Evolutionary conservation across 2,329 filamentous ascomycete species (phyloP), one percentile per base, ranked within the genome.

Genomic region (Ophidiomyces ophidiicola): DNA sequence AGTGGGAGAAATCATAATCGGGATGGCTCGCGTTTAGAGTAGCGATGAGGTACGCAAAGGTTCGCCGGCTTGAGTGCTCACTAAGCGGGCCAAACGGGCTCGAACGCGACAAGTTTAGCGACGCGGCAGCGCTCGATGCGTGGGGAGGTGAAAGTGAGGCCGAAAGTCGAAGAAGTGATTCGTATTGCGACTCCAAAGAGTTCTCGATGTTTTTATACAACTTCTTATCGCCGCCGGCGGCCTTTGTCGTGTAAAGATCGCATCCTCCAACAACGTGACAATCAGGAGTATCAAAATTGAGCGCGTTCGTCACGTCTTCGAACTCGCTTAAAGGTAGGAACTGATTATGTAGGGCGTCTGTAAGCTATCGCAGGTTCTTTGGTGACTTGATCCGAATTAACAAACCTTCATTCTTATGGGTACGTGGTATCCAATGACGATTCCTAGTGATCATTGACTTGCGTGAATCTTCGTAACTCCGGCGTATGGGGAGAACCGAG

Each of bases 241-340:
- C 87, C 63, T 98, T 98, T 18, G 87, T 94, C 6, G 88, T 96
- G 69, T 94, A 98, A 12, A 96, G 72, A 61, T 98, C 90, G 69
- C 88, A 96, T 48, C 84, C 83, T 52, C 90, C 90, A 19, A 86
- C 80, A 44, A 98, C 82, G 50, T 88, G 83, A 57, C 85, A 87
- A 58, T 96, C 88, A 36, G 82, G 77, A 1, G 88, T 94, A 54
- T 90, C 84, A 69, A 96, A 96, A 59, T 94, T 96, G 57, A 98
- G 77, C 47, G 88, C 83, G 64, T 81, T 81, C 45, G 86, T 88
- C 50, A 96, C 82, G 60, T 82, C 78, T 61, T 96, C 87, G 57
- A 96, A 87, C 50, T 92, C 82, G 61, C 78, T 80, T 47, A 94
- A 74, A 45, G 88, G 86, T 53, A 98, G 72, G 63, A 92, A 98